Evolutionary conservation across 2,329 filamentous ascomycete genomes (phyloP), one percentile per base, ranked within the genome.

Genomic region (Clonostachys byssicola): DNA sequence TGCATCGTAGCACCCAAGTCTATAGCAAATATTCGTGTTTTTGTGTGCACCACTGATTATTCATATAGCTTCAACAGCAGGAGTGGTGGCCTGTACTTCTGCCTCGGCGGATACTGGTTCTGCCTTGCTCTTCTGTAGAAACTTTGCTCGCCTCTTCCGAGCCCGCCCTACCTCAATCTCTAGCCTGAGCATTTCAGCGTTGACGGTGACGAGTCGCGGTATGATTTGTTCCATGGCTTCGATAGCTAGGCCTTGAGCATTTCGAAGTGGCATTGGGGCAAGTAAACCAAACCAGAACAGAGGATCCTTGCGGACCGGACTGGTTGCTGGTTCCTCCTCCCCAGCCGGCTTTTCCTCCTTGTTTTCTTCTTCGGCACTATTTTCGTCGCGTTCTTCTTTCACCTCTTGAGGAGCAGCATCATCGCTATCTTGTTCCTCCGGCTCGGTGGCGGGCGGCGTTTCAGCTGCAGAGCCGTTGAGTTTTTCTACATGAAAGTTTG

Each of bases 91-190:
- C 23, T 30, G 23, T 9, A 30, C 23, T 30, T 30, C 23, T 30
- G 23, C 23, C 23, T 30, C 23, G 8, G 9, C 9, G 23, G 8
- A 9, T 30, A 30, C 23, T 9, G 6, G 23, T 6, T 30, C 23
- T 9, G 23, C 23, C 23, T 30, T 30, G 23, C 23, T 30, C 77
- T 75, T 54, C 52, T 78, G 12, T 76, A 72, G 73, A 67, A 58
- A 68, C 60, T 79, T 81, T 23, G 72, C 70, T 35, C 76, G 66
- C 64, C 62, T 74, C 67, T 83, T 83, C 48, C 74, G 68, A 35
- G 76, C 78, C 48, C 85, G 71, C 36, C 85, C 74, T 46, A 92
- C 82, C 54, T 86, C 78, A 45, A 85, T 81, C 67, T 91, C 87
- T 6, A 88, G 60, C n/a, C 67, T 66, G 13, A 73, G 71, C 77